Evolutionary conservation across 2,329 filamentous ascomycete species (phyloP).

Genomic region (Xylaria sp.): DNA sequence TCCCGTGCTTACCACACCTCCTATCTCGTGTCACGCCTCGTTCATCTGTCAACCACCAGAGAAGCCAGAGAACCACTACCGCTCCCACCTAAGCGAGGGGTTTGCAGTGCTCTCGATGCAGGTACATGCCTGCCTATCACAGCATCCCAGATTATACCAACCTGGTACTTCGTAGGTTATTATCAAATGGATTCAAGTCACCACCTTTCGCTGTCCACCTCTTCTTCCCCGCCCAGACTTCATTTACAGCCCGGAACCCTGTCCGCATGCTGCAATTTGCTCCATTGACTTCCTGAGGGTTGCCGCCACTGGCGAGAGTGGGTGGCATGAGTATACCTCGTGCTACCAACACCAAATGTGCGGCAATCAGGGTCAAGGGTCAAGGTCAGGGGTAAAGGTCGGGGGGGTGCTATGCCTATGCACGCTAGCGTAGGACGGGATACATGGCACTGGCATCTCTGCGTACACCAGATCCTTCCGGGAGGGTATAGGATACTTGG

Average conservation of each 20-base stretch:
- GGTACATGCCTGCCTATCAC: conserved; percentile 4
- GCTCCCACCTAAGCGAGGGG: conserved; percentile 17
- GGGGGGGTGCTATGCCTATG: neutral
- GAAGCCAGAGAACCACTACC: neutral
- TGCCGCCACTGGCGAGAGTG: neutral
- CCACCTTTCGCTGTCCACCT: neutral
- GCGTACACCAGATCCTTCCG: neutral
- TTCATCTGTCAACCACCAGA: conserved; percentile 17
- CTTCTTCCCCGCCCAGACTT: conserved; percentile 8
- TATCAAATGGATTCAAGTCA: neutral
- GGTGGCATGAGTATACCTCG: neutral
- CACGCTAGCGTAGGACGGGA: neutral
- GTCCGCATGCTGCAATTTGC: conserved; percentile 15
- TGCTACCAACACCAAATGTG: neutral
- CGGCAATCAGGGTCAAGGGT: neutral
- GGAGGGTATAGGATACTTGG: too few relatives aligned
- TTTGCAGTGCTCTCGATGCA: conserved; percentile 14
- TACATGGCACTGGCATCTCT: too few relatives aligned
- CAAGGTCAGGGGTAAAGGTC: neutral
- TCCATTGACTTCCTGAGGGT: neutral
- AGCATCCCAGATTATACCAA: neutral
- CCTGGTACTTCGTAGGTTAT: too few relatives aligned
- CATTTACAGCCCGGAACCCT: conserved; percentile 15
- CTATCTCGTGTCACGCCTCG: neutral
- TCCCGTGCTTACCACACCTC: neutral